Evolutionary conservation across 2,329 filamentous ascomycete species (phyloP), one percentile per base, ranked within the genome.

Genomic region (Trichothecium roseum): DNA sequence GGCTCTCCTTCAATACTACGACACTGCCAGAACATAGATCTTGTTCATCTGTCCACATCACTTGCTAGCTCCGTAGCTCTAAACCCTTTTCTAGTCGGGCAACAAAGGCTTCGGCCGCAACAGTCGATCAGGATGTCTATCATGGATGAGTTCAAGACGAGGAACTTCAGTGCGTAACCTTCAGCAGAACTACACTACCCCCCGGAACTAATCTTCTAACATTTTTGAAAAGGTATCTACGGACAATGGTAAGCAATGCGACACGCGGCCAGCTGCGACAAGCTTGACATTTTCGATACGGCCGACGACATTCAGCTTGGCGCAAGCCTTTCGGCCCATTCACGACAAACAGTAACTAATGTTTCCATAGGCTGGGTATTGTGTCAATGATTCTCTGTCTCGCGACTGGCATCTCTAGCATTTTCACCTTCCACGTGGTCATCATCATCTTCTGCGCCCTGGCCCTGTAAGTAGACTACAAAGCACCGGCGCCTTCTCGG

Each of bases 311-410:
- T 10, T 24, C n/a, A 7, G 28, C 28, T 30, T 30, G n/a, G 28
- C 28, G 30, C 30, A 13, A 18, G 12, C 8, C n/a, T 8, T 15
- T 5, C 5, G 14, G n/a, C 17, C 9, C 8, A 20, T 33, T 18
- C 22, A 16, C 32, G 6, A 13, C 28, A n/a, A 30, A 17, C 46
- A 40, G 49, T 35, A 38, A 32, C 28, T 36, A 20, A 28, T 12
- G 33, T n/a, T 39, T 39, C 26, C 29, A 46, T 52, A 83, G 78
- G 78, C 69, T 79, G 44, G 78, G 78, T 42, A 77, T 83, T 41
- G 53, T 83, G 48, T 78, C 73, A 57, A 81, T 83, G 69, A 72
- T 83, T 47, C 66, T 83, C 39, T 81, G 77, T 63, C 68, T 83
- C 48, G 79, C 78, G 40, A 67, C 80, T 2, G 79, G 78, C 41